A percentile compares a stretch with the other conserved stretches of the same genome.
These are phyloP conservation scores for Tylopilus vinaceipallidus DNA, from an alignment of 768 basidiomycete genomes.

Conservation along the genomic window DNA sequence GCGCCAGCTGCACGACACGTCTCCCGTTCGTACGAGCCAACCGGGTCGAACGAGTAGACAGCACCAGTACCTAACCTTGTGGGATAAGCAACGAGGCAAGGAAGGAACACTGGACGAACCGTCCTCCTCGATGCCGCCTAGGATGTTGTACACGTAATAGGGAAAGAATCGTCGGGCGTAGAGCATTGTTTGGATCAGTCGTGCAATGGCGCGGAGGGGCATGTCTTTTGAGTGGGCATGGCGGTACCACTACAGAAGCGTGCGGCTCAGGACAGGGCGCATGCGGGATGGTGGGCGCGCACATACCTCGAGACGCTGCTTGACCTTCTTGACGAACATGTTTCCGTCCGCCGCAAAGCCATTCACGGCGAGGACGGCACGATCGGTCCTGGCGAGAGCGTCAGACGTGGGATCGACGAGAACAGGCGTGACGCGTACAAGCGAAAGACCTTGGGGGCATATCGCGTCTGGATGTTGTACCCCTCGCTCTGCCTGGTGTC, in stretches of 20 bases:
- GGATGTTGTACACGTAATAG: conserved; percentile 95
- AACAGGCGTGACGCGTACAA: conserved; percentile 57
- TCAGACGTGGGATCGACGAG: not conserved
- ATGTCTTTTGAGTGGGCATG: conserved; percentile 97
- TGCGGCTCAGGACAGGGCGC: not conserved
- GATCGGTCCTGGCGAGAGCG: conserved; percentile 66
- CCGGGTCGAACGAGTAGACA: conserved; percentile 99
- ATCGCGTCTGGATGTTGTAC: conserved; percentile 97
- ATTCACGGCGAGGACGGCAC: conserved; percentile 90
- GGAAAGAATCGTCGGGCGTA: conserved; percentile 97
- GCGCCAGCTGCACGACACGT: conserved; percentile 95
- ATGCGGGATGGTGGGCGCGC: not conserved
- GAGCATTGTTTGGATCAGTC: conserved; percentile 97
- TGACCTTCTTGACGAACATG: conserved; percentile 95
- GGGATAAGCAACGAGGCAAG: conserved; percentile 4
- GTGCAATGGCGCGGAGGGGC: conserved; percentile 95
- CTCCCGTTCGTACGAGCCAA: conserved; percentile 97
- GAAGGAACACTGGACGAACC: conserved; percentile 49
- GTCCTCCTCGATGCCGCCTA: conserved; percentile 95
- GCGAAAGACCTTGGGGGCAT: conserved; percentile 92
- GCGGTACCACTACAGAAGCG: conserved; percentile 78
- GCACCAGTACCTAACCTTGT: conserved; percentile 75
- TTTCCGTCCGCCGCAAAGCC: conserved; percentile 98
- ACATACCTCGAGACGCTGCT: conserved; percentile 90
- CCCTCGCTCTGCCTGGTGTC: conserved; percentile 97